phyloP scores from a whole-genome alignment of 1,139 yeast species.

The Suzukiozyma palmioleophila region DNA sequence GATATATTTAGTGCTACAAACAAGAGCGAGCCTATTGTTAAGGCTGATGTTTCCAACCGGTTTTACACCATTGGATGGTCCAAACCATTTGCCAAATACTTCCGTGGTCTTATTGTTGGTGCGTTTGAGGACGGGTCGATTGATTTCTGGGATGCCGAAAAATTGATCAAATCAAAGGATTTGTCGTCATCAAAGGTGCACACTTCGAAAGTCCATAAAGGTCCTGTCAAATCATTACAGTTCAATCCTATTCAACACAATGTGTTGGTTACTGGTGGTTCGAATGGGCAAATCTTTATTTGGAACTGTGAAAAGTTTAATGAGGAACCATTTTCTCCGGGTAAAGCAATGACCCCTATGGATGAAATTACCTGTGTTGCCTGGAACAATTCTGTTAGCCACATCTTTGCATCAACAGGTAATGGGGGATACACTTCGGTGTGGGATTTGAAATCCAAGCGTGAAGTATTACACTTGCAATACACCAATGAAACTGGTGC shows the following conservation, averaged over 20 bases:
- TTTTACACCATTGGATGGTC: conserved; percentile 91
- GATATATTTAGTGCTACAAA: conserved; percentile 50
- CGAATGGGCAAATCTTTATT: conserved; percentile 77
- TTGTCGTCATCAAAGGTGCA: conserved; percentile 41
- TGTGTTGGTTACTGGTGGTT: conserved; percentile 81
- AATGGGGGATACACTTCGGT: conserved; percentile 80
- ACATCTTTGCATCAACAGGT: conserved; percentile 89
- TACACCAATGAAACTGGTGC: conserved; percentile 49
- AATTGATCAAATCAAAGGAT: conserved; percentile 35
- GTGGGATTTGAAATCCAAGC: conserved; percentile 87
- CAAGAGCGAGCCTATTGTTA: conserved; percentile 44
- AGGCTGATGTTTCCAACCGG: conserved; percentile 51
- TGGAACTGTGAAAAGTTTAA: conserved; percentile 76
- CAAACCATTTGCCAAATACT: conserved; percentile 49
- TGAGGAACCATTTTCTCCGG: conserved; percentile 65
- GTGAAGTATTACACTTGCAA: conserved; percentile 82
- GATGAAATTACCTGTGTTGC: conserved; percentile 80
- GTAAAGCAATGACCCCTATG: conserved; percentile 73
- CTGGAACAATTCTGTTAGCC: conserved; percentile 84
- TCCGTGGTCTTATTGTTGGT: conserved; percentile 70
- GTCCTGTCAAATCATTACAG: conserved; percentile 67
- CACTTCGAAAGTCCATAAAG: conserved; percentile 57
- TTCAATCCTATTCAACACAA: conserved; percentile 75
- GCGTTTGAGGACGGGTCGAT: conserved; percentile 82
- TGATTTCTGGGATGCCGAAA: conserved; percentile 68